These are phyloP conservation scores for Pseudomassariella vexata DNA, from an alignment of 2,329 filamentous ascomycete genomes.

Conservation along the genomic window DNA sequence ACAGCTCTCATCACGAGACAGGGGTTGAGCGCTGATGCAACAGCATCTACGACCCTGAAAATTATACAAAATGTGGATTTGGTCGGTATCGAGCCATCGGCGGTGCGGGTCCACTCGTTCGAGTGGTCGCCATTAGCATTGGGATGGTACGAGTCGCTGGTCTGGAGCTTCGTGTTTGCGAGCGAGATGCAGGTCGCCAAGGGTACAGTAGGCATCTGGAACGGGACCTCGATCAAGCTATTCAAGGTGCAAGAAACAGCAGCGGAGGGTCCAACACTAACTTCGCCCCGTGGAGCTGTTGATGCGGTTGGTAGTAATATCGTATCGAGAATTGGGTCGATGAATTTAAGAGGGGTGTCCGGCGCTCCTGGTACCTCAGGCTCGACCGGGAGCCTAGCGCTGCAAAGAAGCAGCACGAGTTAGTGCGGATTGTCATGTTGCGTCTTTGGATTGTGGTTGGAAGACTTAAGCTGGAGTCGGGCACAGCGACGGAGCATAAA, in stretches of 20 bases:
- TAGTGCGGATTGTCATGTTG: no score
- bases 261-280: conserved; percentile 71
- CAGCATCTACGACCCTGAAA: conserved; percentile 40
- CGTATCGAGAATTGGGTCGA: conserved; percentile 76
- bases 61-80: conserved; percentile 58
- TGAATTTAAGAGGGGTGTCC: conserved; percentile 58
- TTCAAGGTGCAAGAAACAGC: conserved; percentile 87
- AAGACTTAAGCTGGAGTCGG: no score
- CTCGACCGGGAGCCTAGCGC: no score
- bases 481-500: no score
- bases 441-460: no score
- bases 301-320: conserved; percentile 90
- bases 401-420: no score
- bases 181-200: conserved; percentile 83
- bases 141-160: conserved; percentile 90
- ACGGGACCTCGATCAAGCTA: conserved; percentile 78
- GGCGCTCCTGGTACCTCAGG: background rate
- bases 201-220: conserved; percentile 90
- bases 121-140: conserved; percentile 88
- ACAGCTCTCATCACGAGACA: conserved; percentile 50
- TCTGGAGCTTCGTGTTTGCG: conserved; percentile 91
- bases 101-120: conserved; percentile 78
- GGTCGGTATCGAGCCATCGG: conserved; percentile 66
- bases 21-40: conserved; percentile 34
- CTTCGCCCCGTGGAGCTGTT: conserved; percentile 82